These are phyloP conservation scores for Hysterium pulicare DNA, from an alignment of 2,329 filamentous ascomycete genomes.

Conservation along the genomic window DNA sequence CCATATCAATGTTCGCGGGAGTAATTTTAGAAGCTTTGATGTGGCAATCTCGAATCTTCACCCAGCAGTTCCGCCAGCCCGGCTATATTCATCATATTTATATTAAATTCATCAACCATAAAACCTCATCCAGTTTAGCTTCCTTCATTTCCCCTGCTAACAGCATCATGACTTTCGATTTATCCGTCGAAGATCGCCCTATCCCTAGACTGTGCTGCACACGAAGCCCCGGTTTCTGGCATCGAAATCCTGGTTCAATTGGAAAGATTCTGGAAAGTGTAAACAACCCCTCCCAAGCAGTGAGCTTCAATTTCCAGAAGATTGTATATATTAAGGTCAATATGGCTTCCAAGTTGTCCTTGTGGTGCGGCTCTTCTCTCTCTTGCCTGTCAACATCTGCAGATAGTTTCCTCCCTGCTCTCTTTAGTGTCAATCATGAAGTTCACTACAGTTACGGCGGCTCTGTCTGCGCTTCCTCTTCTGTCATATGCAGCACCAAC, in stretches of 20 bases:
- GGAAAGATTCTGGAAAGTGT: conserved; percentile 5
- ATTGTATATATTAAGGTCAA: conserved; percentile 5
- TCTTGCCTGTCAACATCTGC: too few species aligned
- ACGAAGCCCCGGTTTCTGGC: not conserved
- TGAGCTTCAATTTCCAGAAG: conserved; percentile 5
- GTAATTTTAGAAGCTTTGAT: too few species aligned
- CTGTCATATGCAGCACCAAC: too few species aligned
- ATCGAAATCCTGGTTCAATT: conserved; percentile 16
- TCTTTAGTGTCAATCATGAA: too few species aligned
- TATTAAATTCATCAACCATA: conserved; percentile 1
- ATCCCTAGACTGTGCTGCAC: not conserved
- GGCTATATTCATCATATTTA: conserved; percentile 11
- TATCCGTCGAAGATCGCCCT: conserved; percentile 1
- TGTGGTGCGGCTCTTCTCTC: too few species aligned
- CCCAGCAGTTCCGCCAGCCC: conserved; percentile 10
- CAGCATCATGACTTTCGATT: not conserved
- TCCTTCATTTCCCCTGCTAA: not conserved
- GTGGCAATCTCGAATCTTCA: too few species aligned
- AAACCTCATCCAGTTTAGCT: not conserved
- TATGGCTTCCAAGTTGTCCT: not conserved
- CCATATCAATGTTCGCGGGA: too few species aligned
- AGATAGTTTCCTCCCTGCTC: too few species aligned
- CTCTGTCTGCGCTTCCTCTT: too few species aligned
- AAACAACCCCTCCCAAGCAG: conserved; percentile 7
- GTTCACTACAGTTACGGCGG: too few species aligned